Evolutionary conservation across 2,329 filamentous ascomycete species (phyloP), one percentile per base, ranked within the genome.

Genomic region (Xylaria sp.): DNA sequence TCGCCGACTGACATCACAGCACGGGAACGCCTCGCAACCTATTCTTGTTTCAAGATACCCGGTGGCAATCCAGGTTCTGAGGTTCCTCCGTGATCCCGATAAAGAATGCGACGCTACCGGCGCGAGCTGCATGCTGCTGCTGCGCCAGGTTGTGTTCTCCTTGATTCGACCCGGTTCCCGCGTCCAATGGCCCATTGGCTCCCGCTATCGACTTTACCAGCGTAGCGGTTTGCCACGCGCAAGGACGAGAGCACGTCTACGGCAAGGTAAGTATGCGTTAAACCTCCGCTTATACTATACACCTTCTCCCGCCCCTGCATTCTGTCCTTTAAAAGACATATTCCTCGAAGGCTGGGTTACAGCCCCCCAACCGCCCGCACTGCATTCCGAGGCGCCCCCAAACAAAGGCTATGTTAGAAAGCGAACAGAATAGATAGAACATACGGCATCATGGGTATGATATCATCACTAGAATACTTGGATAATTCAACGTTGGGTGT

Each of bases 21-120:
- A 54, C 44, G 35, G 49, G 23, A 40, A 33, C 23, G 19, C 17
- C 51, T 43, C 33, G 10, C 38, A 25, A 3, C 48, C 33, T 53
- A 35, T 35, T 53, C 21, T 44, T 54, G 60, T 60, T 63, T 63
- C 60, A 60, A 54, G 51, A 53, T 60, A 38, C 27, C 9, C 41
- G 37, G 33, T 48, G 27, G 56, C 33, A 60, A 27, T 46, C 49
- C 23, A 48, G 35, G 41, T 44, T 49, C 33, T 54, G 31, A 54
- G 27, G 17, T 57, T 57, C 53, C 52, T 38, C 43, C 43, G 29
- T 25, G 25, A 41, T 48, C 27, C 56, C 61, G 47, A 38, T 49
- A 31, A 44, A 57, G 57, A 60, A 61, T 63, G 61, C 29, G 27
- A 63, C 49, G 43, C 29, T 54, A 25, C 43, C 35, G 41, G 48